Evolutionary conservation across 2,329 filamentous ascomycete genomes (phyloP), one percentile per base, ranked within the genome.

Genomic region (Dendryphion nanum): DNA sequence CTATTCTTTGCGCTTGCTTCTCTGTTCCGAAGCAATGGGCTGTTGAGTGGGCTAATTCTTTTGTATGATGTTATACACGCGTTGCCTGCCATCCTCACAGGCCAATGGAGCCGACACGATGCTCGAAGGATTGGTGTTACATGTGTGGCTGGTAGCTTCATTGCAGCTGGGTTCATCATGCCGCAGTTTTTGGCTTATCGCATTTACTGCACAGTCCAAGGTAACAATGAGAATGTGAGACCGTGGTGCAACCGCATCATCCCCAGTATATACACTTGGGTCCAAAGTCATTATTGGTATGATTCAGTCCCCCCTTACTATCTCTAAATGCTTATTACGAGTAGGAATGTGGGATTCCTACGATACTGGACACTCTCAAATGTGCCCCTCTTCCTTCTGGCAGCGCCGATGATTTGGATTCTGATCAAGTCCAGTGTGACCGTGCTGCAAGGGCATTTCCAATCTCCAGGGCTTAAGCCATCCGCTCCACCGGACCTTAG

Each of bases 281-380:
- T 97, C 2, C 93, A 98, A 61, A 75, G 76, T 31, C 74, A 86
- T 55, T 97, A 98, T 66, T 98, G 93, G 90, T 95, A 75, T 64
- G 81, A 8, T 26, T 26, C 23, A 26, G 10, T 26, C 18, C 26
- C 17, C 34, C 17, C n/a, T 13, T 4, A 4, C 16, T 4, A 16
- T 6, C 21, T 13, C 7, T 18, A 16, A 13, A 16, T 13, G 13
- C 35, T 51, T 30, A n/a, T n/a, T n/a, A n/a, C 33, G 55, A 35
- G 12, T 35, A 95, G 90, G 93, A 83, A 91, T 54, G 82, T 86
- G 36, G 93, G 93, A 0, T 85, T 95, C 50, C 76, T 97, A 35
- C 78, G 78, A 42, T 98, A 98, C 70, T 98, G 93, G 93, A 95
- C 83, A 0, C 47, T 84, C 1, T 81, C 84, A 5, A 96, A 98